These are phyloP conservation scores for Ganoderma lucidum DNA, from an alignment of 1,284 basidiomycete genomes.

Conservation along the genomic window DNA sequence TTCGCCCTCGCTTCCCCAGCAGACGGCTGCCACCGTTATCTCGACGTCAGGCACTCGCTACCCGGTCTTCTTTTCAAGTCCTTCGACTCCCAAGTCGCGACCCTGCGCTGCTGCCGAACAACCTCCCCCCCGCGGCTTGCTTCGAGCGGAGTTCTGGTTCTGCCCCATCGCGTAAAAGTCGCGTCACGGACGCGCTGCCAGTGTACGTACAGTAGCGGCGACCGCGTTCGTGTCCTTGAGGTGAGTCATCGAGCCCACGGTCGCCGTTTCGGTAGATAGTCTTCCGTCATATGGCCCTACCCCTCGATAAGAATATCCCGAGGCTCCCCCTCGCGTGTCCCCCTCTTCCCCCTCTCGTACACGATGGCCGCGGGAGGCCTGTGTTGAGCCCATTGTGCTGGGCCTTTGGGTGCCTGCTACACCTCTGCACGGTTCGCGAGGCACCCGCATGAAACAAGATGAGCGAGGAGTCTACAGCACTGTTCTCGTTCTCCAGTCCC, in stretches of 20 bases:
- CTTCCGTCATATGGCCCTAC: slow-evolving; percentile 4
- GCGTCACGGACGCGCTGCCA: background rate
- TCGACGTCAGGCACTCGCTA: background rate
- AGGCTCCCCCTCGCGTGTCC: background rate
- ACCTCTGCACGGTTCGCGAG: background rate
- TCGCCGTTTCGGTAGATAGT: background rate
- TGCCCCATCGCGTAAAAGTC: background rate
- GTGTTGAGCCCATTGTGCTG: background rate
- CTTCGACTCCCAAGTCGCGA: background rate
- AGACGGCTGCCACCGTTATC: background rate
- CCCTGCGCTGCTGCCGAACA: slow-evolving; percentile 1
- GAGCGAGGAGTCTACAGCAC: background rate
- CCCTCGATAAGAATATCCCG: slow-evolving; percentile 5
- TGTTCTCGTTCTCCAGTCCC: too few relatives aligned
- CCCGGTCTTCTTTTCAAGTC: background rate
- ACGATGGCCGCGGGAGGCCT: background rate
- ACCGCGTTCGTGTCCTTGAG: background rate
- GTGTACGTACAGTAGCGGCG: too few relatives aligned
- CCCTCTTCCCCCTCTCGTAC: background rate
- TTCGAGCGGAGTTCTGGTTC: background rate
- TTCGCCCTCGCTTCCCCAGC: background rate
- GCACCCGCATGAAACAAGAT: background rate
- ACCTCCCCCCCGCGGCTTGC: background rate
- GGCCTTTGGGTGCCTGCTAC: too few relatives aligned
- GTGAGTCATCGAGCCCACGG: background rate